These are phyloP conservation scores for Flaveria ramosissima DNA, from an alignment of 129 eudicot species.

Conservation along the genomic window DNA sequence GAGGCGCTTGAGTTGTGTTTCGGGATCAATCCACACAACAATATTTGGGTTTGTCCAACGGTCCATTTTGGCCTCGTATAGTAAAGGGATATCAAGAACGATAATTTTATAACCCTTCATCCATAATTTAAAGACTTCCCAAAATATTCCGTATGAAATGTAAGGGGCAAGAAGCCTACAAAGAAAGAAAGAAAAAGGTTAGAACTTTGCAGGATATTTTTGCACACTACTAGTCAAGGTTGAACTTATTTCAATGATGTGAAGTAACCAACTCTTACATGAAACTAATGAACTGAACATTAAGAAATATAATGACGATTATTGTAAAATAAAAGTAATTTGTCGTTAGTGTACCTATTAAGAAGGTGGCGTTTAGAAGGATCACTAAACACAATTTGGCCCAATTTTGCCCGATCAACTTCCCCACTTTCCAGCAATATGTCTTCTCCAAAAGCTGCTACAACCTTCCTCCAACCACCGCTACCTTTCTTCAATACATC, in stretches of 20 bases:
- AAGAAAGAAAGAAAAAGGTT: background rate
- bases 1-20: constrained; percentile 78
- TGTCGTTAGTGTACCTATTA: constrained; percentile 53
- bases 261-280: constrained; percentile 3
- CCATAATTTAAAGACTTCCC: constrained; percentile 88
- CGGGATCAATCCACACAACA: constrained; percentile 89
- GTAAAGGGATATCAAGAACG: constrained; percentile 79
- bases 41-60: constrained; percentile 83
- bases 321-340: background rate
- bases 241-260: background rate
- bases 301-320: background rate
- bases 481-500: constrained; percentile 85
- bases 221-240: background rate
- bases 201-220: constrained; percentile 1
- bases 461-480: constrained; percentile 90
- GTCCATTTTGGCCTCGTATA: constrained; percentile 86
- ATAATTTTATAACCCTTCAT: constrained; percentile 68
- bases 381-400: constrained; percentile 76
- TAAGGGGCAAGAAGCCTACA: constrained; percentile 92
- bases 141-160: constrained; percentile 69
- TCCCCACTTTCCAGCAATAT: constrained; percentile 77
- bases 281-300: background rate
- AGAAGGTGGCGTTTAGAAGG: constrained; percentile 89
- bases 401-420: constrained; percentile 85
- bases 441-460: constrained; percentile 86